A percentile compares a stretch with the other conserved stretches of the same genome.
These are phyloP conservation scores for Amorphotheca resinae DNA, from an alignment of 495 filamentous ascomycete species.

Conservation along the genomic window DNA sequence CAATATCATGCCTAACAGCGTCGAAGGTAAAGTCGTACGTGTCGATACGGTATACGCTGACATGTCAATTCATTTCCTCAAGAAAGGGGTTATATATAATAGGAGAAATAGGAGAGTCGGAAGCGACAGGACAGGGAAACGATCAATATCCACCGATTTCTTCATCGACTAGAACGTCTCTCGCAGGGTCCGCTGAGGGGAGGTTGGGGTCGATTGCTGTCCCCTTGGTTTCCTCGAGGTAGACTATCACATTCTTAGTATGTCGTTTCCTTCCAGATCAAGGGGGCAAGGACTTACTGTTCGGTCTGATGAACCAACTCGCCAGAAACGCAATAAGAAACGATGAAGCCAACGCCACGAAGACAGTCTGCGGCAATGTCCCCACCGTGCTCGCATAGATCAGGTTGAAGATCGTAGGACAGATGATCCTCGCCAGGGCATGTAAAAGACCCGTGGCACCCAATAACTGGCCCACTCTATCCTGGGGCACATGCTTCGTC, in stretches of 20 bases:
- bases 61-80: too few species aligned
- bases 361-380: constrained; percentile 67
- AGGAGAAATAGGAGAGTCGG: too few species aligned
- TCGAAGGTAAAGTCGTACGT: too few species aligned
- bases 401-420: constrained; percentile 69
- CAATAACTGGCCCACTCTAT: constrained; percentile 69
- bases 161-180: constrained; percentile 19
- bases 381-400: constrained; percentile 74
- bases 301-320: constrained; percentile 57
- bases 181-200: constrained; percentile 1
- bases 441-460: constrained; percentile 82
- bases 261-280: not conserved
- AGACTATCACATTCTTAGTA: constrained; percentile 6
- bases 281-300: constrained; percentile 43
- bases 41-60: too few species aligned
- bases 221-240: constrained; percentile 8
- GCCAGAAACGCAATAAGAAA: constrained; percentile 54
- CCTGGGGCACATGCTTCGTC: constrained; percentile 80
- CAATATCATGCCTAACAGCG: too few species aligned
- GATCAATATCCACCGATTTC: constrained; percentile 15
- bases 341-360: constrained; percentile 53
- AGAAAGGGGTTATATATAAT: too few species aligned
- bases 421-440: constrained; percentile 63
- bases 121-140: too few species aligned
- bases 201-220: not conserved